Evolutionary conservation across 2,329 filamentous ascomycete genomes (phyloP).

Genomic region (Metarhizium brunneum): DNA sequence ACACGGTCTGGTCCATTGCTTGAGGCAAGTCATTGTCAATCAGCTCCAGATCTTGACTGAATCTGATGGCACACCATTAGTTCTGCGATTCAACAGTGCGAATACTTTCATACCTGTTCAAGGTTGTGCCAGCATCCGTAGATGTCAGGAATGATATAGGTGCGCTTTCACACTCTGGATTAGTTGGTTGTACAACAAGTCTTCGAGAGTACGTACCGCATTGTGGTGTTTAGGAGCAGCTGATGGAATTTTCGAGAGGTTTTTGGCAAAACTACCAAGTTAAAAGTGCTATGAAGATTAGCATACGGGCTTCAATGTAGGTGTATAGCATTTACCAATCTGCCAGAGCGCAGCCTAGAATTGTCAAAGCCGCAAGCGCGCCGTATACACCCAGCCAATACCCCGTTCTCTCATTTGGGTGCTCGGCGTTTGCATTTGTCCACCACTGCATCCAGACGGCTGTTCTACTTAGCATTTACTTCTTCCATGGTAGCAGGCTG

Average conservation of each 20-base stretch:
- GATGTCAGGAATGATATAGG: neutral
- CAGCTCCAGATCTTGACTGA: neutral
- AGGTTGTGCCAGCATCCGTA: neutral
- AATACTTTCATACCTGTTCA: neutral
- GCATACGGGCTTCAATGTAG: neutral
- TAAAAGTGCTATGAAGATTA: neutral
- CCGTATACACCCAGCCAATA: conserved; percentile 13
- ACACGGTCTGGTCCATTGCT: neutral
- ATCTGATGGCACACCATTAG: neutral
- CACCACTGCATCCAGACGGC: conserved; percentile 16
- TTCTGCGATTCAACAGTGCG: neutral
- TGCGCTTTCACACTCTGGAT: neutral
- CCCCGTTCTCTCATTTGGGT: conserved; percentile 11
- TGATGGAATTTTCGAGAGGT: conserved; percentile 5
- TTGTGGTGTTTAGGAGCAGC: conserved; percentile 18
- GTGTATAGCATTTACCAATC: neutral
- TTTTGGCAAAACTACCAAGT: neutral
- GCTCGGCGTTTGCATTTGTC: conserved; percentile 10
- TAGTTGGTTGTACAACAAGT: neutral
- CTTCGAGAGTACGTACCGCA: conserved; percentile 9
- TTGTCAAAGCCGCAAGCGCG: conserved; percentile 5
- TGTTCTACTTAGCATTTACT: neutral
- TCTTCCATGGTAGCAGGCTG: too few species aligned
- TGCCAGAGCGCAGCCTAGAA: neutral
- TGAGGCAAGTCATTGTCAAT: neutral